These are phyloP conservation scores for Deinandra increscens DNA, from an alignment of 129 eudicot genomes.

Conservation along the genomic window DNA sequence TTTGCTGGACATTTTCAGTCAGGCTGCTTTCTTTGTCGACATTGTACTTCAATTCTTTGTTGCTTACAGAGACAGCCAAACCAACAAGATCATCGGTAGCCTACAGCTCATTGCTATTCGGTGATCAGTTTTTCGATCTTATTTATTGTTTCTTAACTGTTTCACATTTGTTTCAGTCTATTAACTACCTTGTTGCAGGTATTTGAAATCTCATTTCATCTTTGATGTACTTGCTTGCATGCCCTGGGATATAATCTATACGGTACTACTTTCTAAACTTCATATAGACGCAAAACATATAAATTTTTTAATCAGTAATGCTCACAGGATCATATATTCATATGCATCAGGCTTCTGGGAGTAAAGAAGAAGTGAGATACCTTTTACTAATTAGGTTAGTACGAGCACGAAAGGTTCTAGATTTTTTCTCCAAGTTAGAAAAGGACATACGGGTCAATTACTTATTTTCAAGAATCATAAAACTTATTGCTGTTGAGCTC, in stretches of 20 bases:
- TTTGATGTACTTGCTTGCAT: conserved; percentile 73
- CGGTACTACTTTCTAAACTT: conserved; percentile 41
- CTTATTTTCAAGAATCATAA: conserved; percentile 71
- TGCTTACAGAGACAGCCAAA: conserved; percentile 70
- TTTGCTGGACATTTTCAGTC: conserved; percentile 68
- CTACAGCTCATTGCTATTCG: conserved; percentile 69
- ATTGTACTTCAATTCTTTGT: conserved; percentile 76
- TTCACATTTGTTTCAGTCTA: not conserved
- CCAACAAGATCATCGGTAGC: conserved; percentile 63
- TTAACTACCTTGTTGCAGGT: conserved; percentile 44
- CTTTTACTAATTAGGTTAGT: conserved; percentile 68
- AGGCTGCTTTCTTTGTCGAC: conserved; percentile 73
- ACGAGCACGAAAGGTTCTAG: conserved; percentile 63
- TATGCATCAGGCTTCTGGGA: conserved; percentile 55
- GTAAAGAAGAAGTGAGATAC: conserved; percentile 75
- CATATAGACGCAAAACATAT: not conserved
- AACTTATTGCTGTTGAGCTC: conserved; percentile 75
- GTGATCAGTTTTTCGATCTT: conserved; percentile 40
- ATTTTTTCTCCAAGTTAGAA: conserved; percentile 63
- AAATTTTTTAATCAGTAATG: not conserved
- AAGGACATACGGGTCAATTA: conserved; percentile 84
- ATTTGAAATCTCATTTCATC: conserved; percentile 71
- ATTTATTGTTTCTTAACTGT: not conserved
- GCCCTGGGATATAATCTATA: conserved; percentile 88
- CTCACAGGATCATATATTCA: not conserved